These are phyloP conservation scores for Lactifluus piperatus DNA, from an alignment of 768 basidiomycete species.

Conservation along the genomic window DNA sequence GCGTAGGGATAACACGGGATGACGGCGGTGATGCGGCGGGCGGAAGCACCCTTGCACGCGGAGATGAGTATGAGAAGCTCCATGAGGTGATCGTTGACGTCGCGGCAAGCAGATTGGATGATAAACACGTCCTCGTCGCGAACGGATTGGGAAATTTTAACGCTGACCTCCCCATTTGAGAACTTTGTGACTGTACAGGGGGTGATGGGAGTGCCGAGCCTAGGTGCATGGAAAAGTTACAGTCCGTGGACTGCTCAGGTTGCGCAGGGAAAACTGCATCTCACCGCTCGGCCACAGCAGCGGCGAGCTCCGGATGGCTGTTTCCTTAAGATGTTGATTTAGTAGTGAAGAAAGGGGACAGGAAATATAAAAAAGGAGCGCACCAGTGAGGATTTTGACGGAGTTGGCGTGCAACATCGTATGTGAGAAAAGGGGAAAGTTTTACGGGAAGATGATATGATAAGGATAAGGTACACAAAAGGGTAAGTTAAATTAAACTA, in stretches of 20 bases:
- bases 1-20: constrained; percentile 98
- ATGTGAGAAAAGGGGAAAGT: neutral
- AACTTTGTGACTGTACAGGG: constrained; percentile 84
- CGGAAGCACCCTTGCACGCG: constrained; percentile 94
- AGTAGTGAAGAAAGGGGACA: neutral
- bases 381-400: constrained; percentile 67
- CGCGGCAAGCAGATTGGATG: constrained; percentile 82
- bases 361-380: constrained; percentile 21
- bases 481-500: neutral
- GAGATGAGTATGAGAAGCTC: constrained; percentile 98
- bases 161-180: constrained; percentile 92
- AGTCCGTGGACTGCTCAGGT: constrained; percentile 38
- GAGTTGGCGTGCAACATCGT: constrained; percentile 78
- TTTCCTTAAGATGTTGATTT: constrained; percentile 53
- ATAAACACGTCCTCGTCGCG: constrained; percentile 99
- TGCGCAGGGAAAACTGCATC: constrained; percentile 38
- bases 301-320: constrained; percentile 96
- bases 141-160: constrained; percentile 91
- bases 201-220: constrained; percentile 82
- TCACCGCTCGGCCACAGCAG: constrained; percentile 94
- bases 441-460: neutral
- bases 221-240: constrained; percentile 38
- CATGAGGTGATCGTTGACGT: constrained; percentile 96
- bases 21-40: constrained; percentile 91
- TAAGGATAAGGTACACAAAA: no score